phyloP scores from a whole-genome alignment of 257 asterid species.

The Solanum arcanum region DNA sequence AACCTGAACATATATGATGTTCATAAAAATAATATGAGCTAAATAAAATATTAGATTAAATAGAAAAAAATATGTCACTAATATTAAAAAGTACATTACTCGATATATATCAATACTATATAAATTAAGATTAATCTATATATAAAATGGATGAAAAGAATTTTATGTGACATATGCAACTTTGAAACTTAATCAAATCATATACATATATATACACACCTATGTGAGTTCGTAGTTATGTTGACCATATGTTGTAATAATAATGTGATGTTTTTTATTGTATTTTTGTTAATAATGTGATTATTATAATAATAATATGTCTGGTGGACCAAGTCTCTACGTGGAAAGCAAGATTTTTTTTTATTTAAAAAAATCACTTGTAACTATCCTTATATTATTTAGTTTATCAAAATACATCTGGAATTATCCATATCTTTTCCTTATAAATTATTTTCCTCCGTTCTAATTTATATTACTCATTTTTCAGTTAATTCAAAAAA shows the following conservation, averaged over 20 bases:
- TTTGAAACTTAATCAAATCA: neutral
- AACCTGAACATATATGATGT: neutral
- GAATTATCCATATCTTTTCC: neutral
- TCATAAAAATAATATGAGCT: neutral
- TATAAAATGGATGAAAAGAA: too few species aligned
- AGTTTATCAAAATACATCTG: neutral
- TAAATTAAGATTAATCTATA: too few species aligned
- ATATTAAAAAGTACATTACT: too few species aligned
- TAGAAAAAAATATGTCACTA: too few species aligned
- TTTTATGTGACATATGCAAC: neutral
- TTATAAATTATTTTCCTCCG: neutral
- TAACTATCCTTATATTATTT: neutral
- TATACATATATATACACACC: too few species aligned
- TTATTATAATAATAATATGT: too few species aligned
- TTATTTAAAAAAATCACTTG: neutral
- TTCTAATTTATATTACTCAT: neutral
- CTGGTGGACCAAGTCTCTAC: neutral
- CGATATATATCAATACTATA: too few species aligned
- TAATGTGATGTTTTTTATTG: neutral
- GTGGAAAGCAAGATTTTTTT: neutral
- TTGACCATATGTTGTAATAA: neutral
- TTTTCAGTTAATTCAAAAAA: too few species aligned
- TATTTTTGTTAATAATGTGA: neutral
- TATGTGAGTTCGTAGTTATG: neutral
- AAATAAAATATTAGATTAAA: too few species aligned